Conservation (phyloP, 73 alveolate species). For the Paramecium caudatum region DNA sequence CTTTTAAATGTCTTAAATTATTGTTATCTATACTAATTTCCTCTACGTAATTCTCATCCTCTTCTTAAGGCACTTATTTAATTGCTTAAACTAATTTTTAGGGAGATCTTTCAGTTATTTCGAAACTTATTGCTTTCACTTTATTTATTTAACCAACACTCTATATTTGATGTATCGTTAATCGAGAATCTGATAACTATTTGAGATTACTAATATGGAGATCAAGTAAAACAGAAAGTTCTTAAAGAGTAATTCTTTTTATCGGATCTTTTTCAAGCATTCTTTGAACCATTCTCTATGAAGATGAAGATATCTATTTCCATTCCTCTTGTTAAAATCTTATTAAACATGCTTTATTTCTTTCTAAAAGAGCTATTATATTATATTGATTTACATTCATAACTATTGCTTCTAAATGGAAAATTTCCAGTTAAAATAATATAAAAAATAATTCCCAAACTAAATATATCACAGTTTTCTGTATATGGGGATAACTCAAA, state of each 20-base stretch:
- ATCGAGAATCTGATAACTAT: too few relatives aligned
- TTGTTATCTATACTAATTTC: not conserved
- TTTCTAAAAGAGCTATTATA: slow-evolving; percentile 14
- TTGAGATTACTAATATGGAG: slow-evolving; percentile 10
- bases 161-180: too few relatives aligned
- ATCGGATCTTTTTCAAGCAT: slow-evolving; percentile 47
- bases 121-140: not conserved
- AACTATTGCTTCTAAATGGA: slow-evolving; percentile 7
- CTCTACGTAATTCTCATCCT: not conserved
- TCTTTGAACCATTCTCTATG: slow-evolving; percentile 22
- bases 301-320: slow-evolving; percentile 11
- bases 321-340: not conserved
- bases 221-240: not conserved
- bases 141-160: too few relatives aligned
- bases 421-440: not conserved
- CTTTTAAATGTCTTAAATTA: not conserved
- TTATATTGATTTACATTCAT: not conserved
- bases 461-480: slow-evolving; percentile 56
- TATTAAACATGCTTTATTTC: slow-evolving; percentile 4
- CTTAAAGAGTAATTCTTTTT: not conserved
- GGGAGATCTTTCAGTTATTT: slow-evolving; percentile 28
- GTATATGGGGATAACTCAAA: slow-evolving; percentile 40
- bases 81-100: slow-evolving; percentile 9
- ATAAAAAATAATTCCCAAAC: slow-evolving; percentile 39
- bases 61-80: not conserved